Base-by-base conservation (phyloP, 805 yeast species). In the Helenozyma baotianmanensis region DNA sequence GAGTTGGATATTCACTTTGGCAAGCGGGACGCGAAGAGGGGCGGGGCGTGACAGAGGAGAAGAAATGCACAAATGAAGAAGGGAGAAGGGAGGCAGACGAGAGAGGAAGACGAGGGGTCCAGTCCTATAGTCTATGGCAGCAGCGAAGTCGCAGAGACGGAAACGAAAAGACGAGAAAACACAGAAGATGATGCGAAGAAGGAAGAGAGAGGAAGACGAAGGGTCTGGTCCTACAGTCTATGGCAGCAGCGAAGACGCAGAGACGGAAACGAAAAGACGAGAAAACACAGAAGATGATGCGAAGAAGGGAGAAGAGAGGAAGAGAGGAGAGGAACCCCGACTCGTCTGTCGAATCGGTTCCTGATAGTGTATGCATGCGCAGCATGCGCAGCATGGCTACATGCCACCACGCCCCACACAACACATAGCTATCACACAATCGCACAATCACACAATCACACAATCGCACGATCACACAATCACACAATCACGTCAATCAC, bases 1-100 rank as follows among this genome's bases (percentile, higher is more conserved):
- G 53, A 50, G 25, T 43, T 56, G 54, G 58, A 54, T 37, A 54
- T 58, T 19, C 42, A 39, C 23, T 32, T 39, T 23, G 24, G 25
- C 11, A 32, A 33, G 31, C 33, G 24, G 27, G 19, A 9, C 10
- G 19, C 5, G 19, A 8, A 17, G 19, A 5, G 19, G 7, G 19
- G 19, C 19, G 19, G n/a, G n/a, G n/a, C n/a, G 5, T 13, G 16
- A 9, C 12, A 24, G 8, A 13, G n/a, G 9, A 6, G 21, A 19
- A 19, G 9, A 19, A 7, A 19, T 7, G 21, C n/a, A n/a, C n/a
- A n/a, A n/a, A n/a, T 7, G 9, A 6, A 19, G 6, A 19, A 19
- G 21, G 9, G 9, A 6, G 9, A 7, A 19, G 9, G 21, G 9
- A 19, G 9, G 9, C 9, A 19, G 9, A 9, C 6, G 9, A 22